phyloP scores from a whole-genome alignment of 2,329 filamentous ascomycete species.

The Verticillium zaregamsianum region DNA sequence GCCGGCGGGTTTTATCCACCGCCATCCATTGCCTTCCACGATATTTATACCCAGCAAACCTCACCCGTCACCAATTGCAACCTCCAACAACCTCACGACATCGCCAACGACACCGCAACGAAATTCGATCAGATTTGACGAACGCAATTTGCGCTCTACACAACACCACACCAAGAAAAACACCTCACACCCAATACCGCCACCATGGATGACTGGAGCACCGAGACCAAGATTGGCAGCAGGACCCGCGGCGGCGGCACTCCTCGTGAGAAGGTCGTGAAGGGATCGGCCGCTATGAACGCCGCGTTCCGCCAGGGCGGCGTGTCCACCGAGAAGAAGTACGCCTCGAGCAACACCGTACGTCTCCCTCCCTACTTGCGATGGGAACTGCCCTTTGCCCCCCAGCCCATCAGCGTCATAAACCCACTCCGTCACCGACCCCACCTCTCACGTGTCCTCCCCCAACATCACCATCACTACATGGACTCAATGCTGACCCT shows the following conservation, averaged over 20 bases:
- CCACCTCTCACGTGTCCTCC: slow-evolving; percentile 2
- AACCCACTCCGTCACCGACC: background rate
- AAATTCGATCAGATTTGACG: background rate
- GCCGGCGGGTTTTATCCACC: slow-evolving; percentile 17
- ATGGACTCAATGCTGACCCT: slow-evolving; percentile 12
- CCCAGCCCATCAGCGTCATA: slow-evolving; percentile 4
- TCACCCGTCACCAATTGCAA: slow-evolving; percentile 1
- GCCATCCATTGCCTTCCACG: slow-evolving; percentile 21
- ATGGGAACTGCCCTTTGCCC: background rate
- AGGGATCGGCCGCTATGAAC: slow-evolving; percentile 79
- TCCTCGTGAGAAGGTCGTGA: slow-evolving; percentile 81
- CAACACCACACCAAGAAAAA: slow-evolving; percentile 4
- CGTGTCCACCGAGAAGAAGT: slow-evolving; percentile 90
- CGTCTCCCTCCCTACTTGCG: slow-evolving; percentile 28
- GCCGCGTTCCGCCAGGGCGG: slow-evolving; percentile 81
- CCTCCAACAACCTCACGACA: background rate
- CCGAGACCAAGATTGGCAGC: slow-evolving; percentile 89
- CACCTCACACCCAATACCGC: slow-evolving; percentile 32
- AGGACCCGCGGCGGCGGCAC: slow-evolving; percentile 65
- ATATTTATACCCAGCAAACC: slow-evolving; percentile 8
- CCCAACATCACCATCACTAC: background rate
- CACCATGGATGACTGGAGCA: slow-evolving; percentile 78
- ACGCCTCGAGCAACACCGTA: slow-evolving; percentile 72
- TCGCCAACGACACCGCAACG: background rate
- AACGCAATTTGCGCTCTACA: background rate